A percentile compares a stretch with the other conserved stretches of the same genome.
Conservation (phyloP, 768 basidiomycete genomes). For the Exidia glandulosa region DNA sequence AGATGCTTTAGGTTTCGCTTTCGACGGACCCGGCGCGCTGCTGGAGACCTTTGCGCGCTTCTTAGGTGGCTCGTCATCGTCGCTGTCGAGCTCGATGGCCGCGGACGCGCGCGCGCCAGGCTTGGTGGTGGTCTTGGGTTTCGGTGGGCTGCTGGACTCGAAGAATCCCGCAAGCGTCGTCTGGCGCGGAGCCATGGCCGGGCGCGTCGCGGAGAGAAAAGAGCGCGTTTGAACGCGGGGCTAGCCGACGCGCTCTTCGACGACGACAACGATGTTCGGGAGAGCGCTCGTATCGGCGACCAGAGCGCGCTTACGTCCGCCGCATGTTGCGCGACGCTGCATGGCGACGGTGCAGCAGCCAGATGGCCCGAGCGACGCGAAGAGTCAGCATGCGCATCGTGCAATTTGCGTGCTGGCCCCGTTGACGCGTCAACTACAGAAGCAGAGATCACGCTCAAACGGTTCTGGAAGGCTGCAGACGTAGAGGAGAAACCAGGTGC, state of each 20-base stretch:
- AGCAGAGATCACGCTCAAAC: slow-evolving; percentile 73
- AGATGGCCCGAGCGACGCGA: slow-evolving; percentile 3
- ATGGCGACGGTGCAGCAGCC: background rate
- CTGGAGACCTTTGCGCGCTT: slow-evolving; percentile 1
- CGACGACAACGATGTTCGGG: background rate
- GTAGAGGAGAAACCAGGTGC: slow-evolving; percentile 41
- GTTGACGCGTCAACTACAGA: slow-evolving; percentile 40
- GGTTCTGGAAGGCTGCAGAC: slow-evolving; percentile 93
- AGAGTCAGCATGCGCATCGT: background rate
- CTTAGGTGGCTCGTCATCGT: slow-evolving; percentile 6
- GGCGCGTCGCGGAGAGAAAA: background rate
- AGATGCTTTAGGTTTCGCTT: background rate
- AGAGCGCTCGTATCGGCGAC: background rate
- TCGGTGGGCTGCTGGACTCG: background rate
- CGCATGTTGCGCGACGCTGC: background rate
- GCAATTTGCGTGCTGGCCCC: background rate
- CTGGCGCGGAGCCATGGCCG: background rate
- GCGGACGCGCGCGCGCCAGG: slow-evolving; percentile 12
- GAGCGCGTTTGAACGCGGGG: background rate
- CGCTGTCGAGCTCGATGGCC: slow-evolving; percentile 43
- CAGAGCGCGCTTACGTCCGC: background rate
- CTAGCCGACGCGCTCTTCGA: background rate
- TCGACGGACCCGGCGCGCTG: background rate
- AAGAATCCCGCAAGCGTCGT: background rate
- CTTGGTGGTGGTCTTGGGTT: slow-evolving; percentile 11